These are phyloP conservation scores for Plasmodium gaboni DNA, from an alignment of 169 alveolate genomes.

Conservation along the genomic window DNA sequence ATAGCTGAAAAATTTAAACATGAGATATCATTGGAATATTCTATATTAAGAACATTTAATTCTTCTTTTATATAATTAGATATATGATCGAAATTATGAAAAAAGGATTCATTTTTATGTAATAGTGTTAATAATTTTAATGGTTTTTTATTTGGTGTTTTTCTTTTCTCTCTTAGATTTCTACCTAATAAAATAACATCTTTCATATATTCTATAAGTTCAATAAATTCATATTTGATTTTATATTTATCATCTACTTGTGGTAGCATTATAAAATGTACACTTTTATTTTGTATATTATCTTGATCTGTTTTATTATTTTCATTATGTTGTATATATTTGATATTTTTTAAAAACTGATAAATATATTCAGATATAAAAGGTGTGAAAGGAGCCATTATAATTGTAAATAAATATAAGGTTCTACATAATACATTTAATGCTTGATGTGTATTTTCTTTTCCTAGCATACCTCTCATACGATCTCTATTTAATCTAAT, in stretches of 20 bases:
- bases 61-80: conserved; percentile 91
- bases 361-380: conserved; percentile 94
- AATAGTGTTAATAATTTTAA: conserved; percentile 85
- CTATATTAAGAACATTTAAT: conserved; percentile 85
- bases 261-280: conserved; percentile 83
- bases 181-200: conserved; percentile 90
- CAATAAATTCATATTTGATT: conserved; percentile 57
- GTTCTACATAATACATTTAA: conserved; percentile 93
- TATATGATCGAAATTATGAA: conserved; percentile 80
- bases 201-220: conserved; percentile 65
- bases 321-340: conserved; percentile 88
- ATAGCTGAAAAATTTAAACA: conserved; percentile 86
- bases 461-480: conserved; percentile 96
- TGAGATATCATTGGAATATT: conserved; percentile 84
- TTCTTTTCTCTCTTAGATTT: conserved; percentile 93
- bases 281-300: conserved; percentile 72
- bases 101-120: conserved; percentile 79
- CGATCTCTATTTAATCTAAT: conserved; percentile 97
- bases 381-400: conserved; percentile 94
- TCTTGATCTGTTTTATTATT: conserved; percentile 42
- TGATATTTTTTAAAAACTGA: conserved; percentile 91
- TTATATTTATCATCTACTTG: conserved; percentile 39
- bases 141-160: conserved; percentile 93
- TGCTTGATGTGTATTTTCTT: conserved; percentile 89
- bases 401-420: conserved; percentile 88